Evolutionary conservation across 257 asterid genomes (phyloP).

Genomic region (Fraxinus anomala): DNA sequence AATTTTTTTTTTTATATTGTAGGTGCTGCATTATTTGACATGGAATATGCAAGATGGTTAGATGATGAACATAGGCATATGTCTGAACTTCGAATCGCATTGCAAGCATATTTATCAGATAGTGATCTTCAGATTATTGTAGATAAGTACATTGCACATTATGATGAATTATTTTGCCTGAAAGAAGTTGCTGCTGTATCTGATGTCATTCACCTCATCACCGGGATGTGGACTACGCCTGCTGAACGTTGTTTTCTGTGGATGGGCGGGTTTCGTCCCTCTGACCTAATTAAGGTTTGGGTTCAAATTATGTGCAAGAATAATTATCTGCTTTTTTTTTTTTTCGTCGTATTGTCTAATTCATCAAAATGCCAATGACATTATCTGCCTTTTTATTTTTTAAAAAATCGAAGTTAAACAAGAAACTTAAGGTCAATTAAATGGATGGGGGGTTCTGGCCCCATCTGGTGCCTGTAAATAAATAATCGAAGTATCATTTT

Average conservation of each 20-base stretch:
- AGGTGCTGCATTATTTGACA: conserved; percentile 89
- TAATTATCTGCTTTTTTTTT: no score
- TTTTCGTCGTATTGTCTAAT: background rate
- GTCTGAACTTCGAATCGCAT: conserved; percentile 76
- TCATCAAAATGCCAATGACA: background rate
- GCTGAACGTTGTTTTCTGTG: conserved; percentile 92
- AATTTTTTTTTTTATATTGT: conserved; percentile 8
- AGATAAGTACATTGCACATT: conserved; percentile 73
- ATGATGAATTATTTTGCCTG: conserved; percentile 70
- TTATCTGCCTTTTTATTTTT: background rate
- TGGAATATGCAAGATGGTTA: conserved; percentile 92
- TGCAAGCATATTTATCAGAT: conserved; percentile 77
- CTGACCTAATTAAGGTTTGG: conserved; percentile 80
- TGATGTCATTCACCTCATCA: conserved; percentile 79
- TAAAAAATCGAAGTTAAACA: no score
- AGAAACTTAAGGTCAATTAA: no score
- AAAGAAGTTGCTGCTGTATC: conserved; percentile 82
- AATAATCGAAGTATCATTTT: background rate
- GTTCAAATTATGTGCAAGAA: background rate
- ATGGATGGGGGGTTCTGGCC: no score
- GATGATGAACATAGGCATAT: conserved; percentile 84
- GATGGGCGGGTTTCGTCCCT: conserved; percentile 95
- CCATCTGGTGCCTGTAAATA: no score
- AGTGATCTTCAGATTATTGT: conserved; percentile 68
- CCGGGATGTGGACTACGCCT: conserved; percentile 89